phyloP scores from a whole-genome alignment of 805 yeast genomes.

The Geotrichum ghanense region DNA sequence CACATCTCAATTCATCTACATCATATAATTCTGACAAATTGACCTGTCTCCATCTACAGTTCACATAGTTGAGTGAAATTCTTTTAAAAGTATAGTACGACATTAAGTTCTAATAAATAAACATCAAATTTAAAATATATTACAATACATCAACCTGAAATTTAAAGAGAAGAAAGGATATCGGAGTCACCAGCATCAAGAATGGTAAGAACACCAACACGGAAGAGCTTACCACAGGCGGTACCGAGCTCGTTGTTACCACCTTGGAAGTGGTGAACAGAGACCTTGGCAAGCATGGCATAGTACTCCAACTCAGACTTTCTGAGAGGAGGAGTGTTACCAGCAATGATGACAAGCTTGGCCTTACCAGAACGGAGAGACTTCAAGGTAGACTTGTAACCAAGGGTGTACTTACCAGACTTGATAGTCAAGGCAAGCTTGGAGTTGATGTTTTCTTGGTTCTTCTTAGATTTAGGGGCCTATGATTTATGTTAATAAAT shows the following conservation, averaged over 20 bases:
- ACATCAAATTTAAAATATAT: too few relatives aligned
- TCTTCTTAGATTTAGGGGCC: constrained; percentile 94
- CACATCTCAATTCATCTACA: too few relatives aligned
- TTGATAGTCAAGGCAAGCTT: constrained; percentile 96
- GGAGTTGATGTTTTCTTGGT: constrained; percentile 91
- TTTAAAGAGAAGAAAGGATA: constrained; percentile 43
- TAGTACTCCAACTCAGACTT: constrained; percentile 99
- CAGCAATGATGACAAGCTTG: constrained; percentile 94
- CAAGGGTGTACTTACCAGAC: constrained; percentile 99
- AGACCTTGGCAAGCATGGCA: constrained; percentile 99
- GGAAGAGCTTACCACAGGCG: constrained; percentile 99
- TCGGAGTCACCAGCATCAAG: constrained; percentile 99
- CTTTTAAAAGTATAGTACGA: too few relatives aligned
- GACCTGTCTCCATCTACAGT: too few relatives aligned
- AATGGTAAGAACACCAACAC: constrained; percentile 95
- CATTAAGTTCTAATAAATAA: too few relatives aligned
- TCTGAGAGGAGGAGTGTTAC: constrained; percentile 99
- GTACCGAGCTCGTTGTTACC: constrained; percentile 99
- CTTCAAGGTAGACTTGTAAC: constrained; percentile 98
- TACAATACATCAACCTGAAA: neutral
- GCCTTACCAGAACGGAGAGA: constrained; percentile 98
- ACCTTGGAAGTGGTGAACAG: constrained; percentile 98
- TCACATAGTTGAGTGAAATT: too few relatives aligned
- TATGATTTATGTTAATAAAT: constrained; percentile 21
- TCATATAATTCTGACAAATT: too few relatives aligned